phyloP scores from a whole-genome alignment of 2,329 filamentous ascomycete genomes.

The Fonsecaea multimorphosa region DNA sequence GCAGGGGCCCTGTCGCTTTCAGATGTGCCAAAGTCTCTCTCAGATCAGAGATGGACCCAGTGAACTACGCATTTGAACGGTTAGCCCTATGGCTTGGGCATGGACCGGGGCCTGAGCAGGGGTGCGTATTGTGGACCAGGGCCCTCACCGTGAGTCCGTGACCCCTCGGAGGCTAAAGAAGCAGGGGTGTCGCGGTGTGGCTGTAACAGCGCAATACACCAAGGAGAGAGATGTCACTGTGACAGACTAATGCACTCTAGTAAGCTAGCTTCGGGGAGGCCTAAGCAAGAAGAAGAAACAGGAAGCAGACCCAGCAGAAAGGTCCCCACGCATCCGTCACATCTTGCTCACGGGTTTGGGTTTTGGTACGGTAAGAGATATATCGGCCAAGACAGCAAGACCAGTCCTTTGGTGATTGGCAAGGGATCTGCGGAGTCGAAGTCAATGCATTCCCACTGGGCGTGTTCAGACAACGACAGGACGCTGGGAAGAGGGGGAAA shows the following conservation, averaged over 20 bases:
- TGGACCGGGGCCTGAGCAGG: constrained; percentile 18
- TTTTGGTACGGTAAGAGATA: neutral
- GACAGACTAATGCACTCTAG: constrained; percentile 30
- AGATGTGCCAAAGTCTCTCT: constrained; percentile 24
- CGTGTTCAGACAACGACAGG: too few relatives aligned
- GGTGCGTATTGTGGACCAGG: neutral
- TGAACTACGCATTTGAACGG: constrained; percentile 5
- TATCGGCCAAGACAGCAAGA: neutral
- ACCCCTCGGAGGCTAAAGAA: constrained; percentile 12
- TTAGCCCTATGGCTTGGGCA: constrained; percentile 21
- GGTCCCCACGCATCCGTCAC: neutral
- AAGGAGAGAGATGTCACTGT: constrained; percentile 17
- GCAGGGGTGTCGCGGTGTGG: constrained; percentile 19
- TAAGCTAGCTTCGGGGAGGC: constrained; percentile 30
- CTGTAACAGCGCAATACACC: constrained; percentile 15
- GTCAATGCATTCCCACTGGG: neutral
- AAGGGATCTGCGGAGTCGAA: neutral
- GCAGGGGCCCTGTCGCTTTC: constrained; percentile 26
- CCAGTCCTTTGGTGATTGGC: neutral
- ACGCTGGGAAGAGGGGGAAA: neutral
- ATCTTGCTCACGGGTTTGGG: neutral
- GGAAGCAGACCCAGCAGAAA: constrained; percentile 1
- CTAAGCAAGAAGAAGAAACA: constrained; percentile 18
- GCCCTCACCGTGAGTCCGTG: constrained; percentile 15
- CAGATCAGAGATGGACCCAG: constrained; percentile 17